Base-by-base conservation (phyloP, 2,329 filamentous ascomycete genomes). In the Pseudocercospora crystallina region DNA sequence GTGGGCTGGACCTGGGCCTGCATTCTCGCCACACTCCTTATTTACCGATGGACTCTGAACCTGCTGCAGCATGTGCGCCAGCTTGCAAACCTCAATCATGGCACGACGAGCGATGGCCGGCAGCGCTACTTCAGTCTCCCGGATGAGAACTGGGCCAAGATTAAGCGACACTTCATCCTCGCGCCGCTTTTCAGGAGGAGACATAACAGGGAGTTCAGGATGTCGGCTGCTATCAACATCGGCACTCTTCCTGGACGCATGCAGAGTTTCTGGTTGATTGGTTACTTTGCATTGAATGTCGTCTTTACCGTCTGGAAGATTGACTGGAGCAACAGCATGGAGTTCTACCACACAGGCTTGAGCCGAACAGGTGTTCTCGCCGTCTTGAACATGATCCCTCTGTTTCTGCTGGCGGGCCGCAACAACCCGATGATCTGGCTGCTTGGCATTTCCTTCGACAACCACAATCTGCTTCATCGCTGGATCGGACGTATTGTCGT, bases 401-500 rank as follows among this genome's bases (percentile, higher is more conserved):
- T 91, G 3, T 87, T 90, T 70, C 69, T 90, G 43, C 76, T 90
- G 67, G 85, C 86, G 40, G 84, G 85, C 36, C 80, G 87, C 61
- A 91, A 90, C 73, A 91, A 91, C 71, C 86, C 86, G 15, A 76
- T 92, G 58, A 89, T 91, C 65, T 76, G 76, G 54, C 74, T 87
- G 58, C 77, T 89, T 46, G 83, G 83, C 54, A 83, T 91, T 57
- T 88, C 85, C 3, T 92, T 90, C 68, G 87, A 92, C 69, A 89
- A 86, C 1, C 90, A 88, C 77, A 92, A 91, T 73, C 72, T 92
- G 54, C 76, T 91, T 51, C 87, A 92, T 70, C 81, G 88, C 55
- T 91, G 87, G 87, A 80, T 90, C 56, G 87, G 87, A 61, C 83
- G 87, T 34, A 88, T 90, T 53, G 85, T 87, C 20, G 78, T 86